A percentile compares a stretch with the other conserved stretches of the same genome.
phyloP scores from a whole-genome alignment of 139 green algal genomes.

The Nannochloris sp. region DNA sequence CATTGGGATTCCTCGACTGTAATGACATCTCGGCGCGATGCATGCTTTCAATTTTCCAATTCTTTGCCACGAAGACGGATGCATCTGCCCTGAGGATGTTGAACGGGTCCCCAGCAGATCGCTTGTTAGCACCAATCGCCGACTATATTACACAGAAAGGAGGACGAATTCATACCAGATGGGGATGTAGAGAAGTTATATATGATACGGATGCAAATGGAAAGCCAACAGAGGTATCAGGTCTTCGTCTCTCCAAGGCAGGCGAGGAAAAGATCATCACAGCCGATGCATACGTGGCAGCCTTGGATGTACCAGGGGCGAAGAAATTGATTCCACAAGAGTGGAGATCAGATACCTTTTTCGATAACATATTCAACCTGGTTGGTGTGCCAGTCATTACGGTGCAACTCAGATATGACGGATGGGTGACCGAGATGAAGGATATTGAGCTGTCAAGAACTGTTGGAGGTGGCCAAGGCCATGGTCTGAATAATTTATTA shows the following conservation, averaged over 20 bases:
- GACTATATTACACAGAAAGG: constrained; percentile 81
- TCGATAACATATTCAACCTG: constrained; percentile 89
- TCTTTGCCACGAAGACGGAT: constrained; percentile 98
- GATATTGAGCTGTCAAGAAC: constrained; percentile 31
- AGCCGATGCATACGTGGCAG: constrained; percentile 88
- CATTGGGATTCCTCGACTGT: constrained; percentile 94
- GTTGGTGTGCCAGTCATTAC: constrained; percentile 93
- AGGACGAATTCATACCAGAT: constrained; percentile 66
- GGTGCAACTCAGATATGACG: constrained; percentile 92
- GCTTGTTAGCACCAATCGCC: constrained; percentile 77
- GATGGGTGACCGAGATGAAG: constrained; percentile 92
- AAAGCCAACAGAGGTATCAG: constrained; percentile 49
- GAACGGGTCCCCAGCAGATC: constrained; percentile 80
- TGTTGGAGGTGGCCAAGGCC: constrained; percentile 17
- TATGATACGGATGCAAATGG: constrained; percentile 63
- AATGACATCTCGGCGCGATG: constrained; percentile 91
- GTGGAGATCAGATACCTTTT: constrained; percentile 62
- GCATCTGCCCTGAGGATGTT: constrained; percentile 90
- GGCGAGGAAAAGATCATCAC: constrained; percentile 47
- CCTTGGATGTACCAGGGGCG: constrained; percentile 86
- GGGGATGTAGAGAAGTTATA: constrained; percentile 77
- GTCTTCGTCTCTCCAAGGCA: constrained; percentile 53
- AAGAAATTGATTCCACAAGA: constrained; percentile 73
- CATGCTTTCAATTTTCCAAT: constrained; percentile 97
- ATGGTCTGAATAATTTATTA: constrained; percentile 88